Evolutionary conservation across 208 protist species (phyloP), one percentile per base, ranked within the genome.

Genomic region (Wallacemonas sp.): DNA sequence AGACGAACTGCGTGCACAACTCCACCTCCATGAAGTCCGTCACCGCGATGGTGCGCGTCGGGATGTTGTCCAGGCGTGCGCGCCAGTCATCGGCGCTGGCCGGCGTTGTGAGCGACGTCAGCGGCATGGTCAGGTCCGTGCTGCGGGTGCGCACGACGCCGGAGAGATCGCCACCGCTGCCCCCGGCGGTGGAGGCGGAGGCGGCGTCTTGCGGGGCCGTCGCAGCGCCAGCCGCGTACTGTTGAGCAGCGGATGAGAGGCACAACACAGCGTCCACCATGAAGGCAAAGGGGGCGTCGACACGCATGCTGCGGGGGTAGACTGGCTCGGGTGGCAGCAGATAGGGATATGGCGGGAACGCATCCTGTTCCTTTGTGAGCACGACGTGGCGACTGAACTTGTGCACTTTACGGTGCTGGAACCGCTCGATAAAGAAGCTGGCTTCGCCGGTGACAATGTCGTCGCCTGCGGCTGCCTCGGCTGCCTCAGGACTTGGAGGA

Each of bases 11-110:
- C 11, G 86, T 88, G 30, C 73, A 74, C 2, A 91, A 36, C 69
- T 93, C 86, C 47, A 92, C 77, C 52, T 95, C 86, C 38, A 95
- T 57, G 33, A 88, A 81, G 60, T 92, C 83, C 11, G 88, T 88
- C 49, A 80, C 77, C 0, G 75, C 55, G 0, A 85, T 61, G 1
- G 80, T 85, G 36, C 74, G 81, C 27, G 80, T 88, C 0, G 81
- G 78, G n/a, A 94, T 88, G 32, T 38, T 61, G 14, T 65, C 34
- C 26, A 83, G 68, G 5, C 83, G 44, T 21, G 49, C 52, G 21
- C 33, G 14, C 41, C 81, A 78, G 41, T 85, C 85, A 43, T 72
- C 61, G 17, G 23, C 61, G 0, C 65, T 79, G 5, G 41, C 68
- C 12, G 80, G 80, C 5, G 66, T 70, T 17, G 64, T 26, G 30